Base-by-base conservation (phyloP, 805 yeast species). In the Brettanomyces naardenensis region DNA sequence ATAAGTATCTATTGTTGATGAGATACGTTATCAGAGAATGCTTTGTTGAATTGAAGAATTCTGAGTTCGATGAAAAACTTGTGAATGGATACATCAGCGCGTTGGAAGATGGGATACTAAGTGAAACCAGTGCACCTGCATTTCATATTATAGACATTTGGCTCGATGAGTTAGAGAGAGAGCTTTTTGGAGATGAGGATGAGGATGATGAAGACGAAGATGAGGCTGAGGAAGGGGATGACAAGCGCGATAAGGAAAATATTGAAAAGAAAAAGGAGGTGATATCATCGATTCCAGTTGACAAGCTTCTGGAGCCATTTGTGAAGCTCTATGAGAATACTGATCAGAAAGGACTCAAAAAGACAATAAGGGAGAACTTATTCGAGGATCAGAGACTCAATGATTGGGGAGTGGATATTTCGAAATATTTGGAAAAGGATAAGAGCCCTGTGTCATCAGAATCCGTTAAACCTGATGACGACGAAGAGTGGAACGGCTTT, bases 111-210 rank as follows among this genome's bases (percentile, higher is more conserved):
- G 46, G 48, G 19, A 45, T 53, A 27, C 62, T 80, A 35, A 72
- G 80, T 44, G 82, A 80, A 5, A 78, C 75, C 44, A 73, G 72
- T 46, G 92, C 92, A 19, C 69, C 92, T 37, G 80, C 95, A 14
- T 75, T 83, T 56, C 98, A 90, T 63, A 59, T 90, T 29, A 69
- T 84, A 43, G 97, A 92, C 61, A 76, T 92, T 5, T 78, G 75
- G 54, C 58, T 84, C 28, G 97, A 88, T 48, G 98, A 90, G 61
- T 61, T 90, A 42, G 95, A 83, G 52, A 71, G 70, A 44, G 73
- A 80, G 2, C 54, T 80, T 39, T 75, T 74, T 44, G 69, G 64
- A 27, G 64, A 64, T 30, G 73, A 69, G 19, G 70, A 63, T 6
- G 75, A 66, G 4, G 70, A 66, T 2, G 67, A 65, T 7, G 68